phyloP scores from a whole-genome alignment of 176 grass and related monocot genomes.

The Raddia guianensis region DNA sequence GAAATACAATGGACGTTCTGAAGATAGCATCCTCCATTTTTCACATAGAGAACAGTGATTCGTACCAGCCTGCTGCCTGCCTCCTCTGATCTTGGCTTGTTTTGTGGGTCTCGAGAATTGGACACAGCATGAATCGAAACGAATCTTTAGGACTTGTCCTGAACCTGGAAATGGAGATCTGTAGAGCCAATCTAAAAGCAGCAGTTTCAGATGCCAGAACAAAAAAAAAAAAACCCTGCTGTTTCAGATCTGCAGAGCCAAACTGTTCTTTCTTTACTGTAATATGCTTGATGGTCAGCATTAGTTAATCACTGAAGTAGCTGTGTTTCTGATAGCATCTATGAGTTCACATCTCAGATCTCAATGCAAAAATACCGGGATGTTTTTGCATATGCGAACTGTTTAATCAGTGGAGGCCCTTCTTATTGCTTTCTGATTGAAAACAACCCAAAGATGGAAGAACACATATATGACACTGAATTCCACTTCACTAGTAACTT shows the following conservation, averaged over 20 bases:
- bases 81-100: constrained; percentile 13
- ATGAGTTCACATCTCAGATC: constrained; percentile 32
- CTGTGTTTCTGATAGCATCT: constrained; percentile 20
- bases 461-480: constrained; percentile 26
- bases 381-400: background rate
- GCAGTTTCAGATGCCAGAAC: constrained; percentile 27
- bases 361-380: constrained; percentile 9
- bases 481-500: constrained; percentile 35
- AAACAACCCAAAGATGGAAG: constrained; percentile 2
- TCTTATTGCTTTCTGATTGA: background rate
- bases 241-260: constrained; percentile 14
- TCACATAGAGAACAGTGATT: constrained; percentile 26
- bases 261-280: background rate
- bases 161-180: constrained; percentile 35
- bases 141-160: constrained; percentile 15
- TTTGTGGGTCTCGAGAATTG: background rate
- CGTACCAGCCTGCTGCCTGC: background rate
- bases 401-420: constrained; percentile 34
- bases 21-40: constrained; percentile 3
- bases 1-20: background rate
- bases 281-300: background rate
- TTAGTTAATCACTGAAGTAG: constrained; percentile 21
- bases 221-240: background rate
- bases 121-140: constrained; percentile 31
- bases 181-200: constrained; percentile 26